Evolutionary conservation across 495 filamentous ascomycete species (phyloP).

Genomic region (Lasiosphaeris hirsuta): DNA sequence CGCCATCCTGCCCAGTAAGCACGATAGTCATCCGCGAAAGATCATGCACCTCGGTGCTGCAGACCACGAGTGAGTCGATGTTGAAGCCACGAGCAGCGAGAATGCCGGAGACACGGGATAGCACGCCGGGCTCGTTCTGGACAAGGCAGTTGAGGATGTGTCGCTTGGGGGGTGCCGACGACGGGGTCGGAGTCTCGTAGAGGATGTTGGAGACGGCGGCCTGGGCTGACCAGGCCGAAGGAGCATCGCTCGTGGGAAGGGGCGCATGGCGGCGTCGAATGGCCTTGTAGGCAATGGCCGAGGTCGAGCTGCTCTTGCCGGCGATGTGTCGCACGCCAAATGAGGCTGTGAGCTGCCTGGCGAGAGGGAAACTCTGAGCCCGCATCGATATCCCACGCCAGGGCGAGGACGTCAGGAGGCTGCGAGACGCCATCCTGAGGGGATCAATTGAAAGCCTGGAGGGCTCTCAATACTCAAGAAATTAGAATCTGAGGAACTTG

Average conservation of each 20-base stretch:
- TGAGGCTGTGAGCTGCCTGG: slow-evolving; percentile 17
- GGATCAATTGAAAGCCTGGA: slow-evolving; percentile 23
- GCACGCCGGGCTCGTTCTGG: slow-evolving; percentile 96
- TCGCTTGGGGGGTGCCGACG: slow-evolving; percentile 79
- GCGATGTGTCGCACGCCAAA: slow-evolving; percentile 27
- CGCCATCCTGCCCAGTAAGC: slow-evolving; percentile 89
- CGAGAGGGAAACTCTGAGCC: slow-evolving; percentile 22
- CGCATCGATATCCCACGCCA: slow-evolving; percentile 31
- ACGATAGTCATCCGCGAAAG: slow-evolving; percentile 98
- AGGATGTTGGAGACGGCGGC: slow-evolving; percentile 96
- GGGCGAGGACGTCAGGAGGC: slow-evolving; percentile 34
- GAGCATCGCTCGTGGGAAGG: slow-evolving; percentile 70
- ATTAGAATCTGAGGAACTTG: neutral
- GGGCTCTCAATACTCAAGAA: slow-evolving; percentile 6
- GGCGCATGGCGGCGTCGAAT: slow-evolving; percentile 83
- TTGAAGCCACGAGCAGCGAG: slow-evolving; percentile 96
- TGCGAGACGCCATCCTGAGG: slow-evolving; percentile 43
- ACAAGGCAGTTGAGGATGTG: slow-evolving; percentile 98
- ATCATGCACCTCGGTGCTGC: slow-evolving; percentile 96
- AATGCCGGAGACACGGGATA: slow-evolving; percentile 94
- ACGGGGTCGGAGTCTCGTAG: slow-evolving; percentile 91
- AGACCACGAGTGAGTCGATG: slow-evolving; percentile 96
- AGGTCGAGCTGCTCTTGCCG: slow-evolving; percentile 65
- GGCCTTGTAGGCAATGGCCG: slow-evolving; percentile 95
- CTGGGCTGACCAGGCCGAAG: slow-evolving; percentile 86